These are phyloP conservation scores for Boletus rex-veris DNA, from an alignment of 768 basidiomycete species.

Conservation along the genomic window DNA sequence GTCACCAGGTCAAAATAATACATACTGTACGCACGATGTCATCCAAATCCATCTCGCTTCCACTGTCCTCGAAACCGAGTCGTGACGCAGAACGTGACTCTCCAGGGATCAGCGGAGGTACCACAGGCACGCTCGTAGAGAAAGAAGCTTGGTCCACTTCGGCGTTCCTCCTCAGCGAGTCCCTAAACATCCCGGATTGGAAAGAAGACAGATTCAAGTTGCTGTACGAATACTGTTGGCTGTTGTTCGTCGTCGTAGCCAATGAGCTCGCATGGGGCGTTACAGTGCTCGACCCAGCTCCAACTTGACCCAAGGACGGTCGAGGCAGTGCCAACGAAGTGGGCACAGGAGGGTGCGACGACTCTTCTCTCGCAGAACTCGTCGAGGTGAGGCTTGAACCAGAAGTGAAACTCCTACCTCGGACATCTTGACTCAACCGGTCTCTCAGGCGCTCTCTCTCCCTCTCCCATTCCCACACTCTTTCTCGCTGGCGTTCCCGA, in stretches of 20 bases:
- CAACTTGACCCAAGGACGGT: conserved; percentile 8
- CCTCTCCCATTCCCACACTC: conserved; percentile 20
- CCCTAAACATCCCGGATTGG: conserved; percentile 32
- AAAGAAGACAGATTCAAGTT: conserved; percentile 31
- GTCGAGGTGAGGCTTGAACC: conserved; percentile 12
- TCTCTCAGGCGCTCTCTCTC: conserved; percentile 18
- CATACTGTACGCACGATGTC: conserved; percentile 15
- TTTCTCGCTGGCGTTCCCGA: conserved; percentile 14
- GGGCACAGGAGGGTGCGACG: background rate
- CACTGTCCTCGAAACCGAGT: conserved; percentile 23
- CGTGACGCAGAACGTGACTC: conserved; percentile 14
- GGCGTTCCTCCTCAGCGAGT: conserved; percentile 28
- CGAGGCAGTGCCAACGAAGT: background rate
- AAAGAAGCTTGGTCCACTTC: conserved; percentile 22
- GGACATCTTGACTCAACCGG: conserved; percentile 12
- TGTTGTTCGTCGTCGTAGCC: conserved; percentile 6
- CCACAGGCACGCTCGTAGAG: conserved; percentile 5
- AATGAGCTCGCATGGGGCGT: background rate
- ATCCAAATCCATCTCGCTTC: conserved; percentile 28
- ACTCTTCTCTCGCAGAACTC: conserved; percentile 19
- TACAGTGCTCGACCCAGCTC: background rate
- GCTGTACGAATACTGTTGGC: conserved; percentile 26
- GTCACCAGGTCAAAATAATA: background rate
- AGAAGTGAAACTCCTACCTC: conserved; percentile 14
- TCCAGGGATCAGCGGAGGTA: background rate